Percentiles rank a stretch among this genome's conserved stretches.
Evolutionary conservation across 2,329 filamentous ascomycete species (phyloP).

Genomic region (Daldinia sp.): DNA sequence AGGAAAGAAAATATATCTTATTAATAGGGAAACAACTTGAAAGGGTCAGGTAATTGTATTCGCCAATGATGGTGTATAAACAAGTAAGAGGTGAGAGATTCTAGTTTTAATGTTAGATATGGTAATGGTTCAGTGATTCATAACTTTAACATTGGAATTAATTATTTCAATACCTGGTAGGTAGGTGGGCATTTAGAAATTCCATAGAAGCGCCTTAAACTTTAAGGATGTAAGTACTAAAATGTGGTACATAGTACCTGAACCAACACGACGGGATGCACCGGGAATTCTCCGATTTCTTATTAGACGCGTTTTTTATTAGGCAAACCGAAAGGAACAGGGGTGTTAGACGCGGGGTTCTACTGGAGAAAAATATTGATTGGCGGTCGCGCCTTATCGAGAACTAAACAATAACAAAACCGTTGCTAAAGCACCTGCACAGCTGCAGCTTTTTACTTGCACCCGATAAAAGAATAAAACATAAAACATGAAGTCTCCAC

Average conservation of each 20-base stretch:
- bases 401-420: constrained; percentile 53
- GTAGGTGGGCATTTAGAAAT: neutral
- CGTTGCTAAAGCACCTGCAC: constrained; percentile 45
- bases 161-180: neutral
- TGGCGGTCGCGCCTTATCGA: constrained; percentile 40
- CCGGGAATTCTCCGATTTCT: constrained; percentile 17
- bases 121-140: neutral
- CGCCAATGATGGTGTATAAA: neutral
- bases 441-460: neutral
- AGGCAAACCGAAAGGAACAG: neutral
- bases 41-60: neutral
- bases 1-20: constrained; percentile 8
- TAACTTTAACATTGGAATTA: neutral
- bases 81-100: neutral
- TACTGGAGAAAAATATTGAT: constrained; percentile 10
- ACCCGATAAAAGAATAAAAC: neutral
- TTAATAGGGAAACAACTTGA: neutral
- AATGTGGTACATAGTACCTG: constrained; percentile 4
- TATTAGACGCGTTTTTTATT: constrained; percentile 34
- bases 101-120: neutral
- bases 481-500: neutral
- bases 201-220: neutral
- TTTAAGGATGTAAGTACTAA: too few species aligned
- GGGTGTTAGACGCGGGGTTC: constrained; percentile 27
- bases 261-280: constrained; percentile 6